phyloP scores from a whole-genome alignment of 2,329 filamentous ascomycete genomes.

The Colletotrichum sublineola region DNA sequence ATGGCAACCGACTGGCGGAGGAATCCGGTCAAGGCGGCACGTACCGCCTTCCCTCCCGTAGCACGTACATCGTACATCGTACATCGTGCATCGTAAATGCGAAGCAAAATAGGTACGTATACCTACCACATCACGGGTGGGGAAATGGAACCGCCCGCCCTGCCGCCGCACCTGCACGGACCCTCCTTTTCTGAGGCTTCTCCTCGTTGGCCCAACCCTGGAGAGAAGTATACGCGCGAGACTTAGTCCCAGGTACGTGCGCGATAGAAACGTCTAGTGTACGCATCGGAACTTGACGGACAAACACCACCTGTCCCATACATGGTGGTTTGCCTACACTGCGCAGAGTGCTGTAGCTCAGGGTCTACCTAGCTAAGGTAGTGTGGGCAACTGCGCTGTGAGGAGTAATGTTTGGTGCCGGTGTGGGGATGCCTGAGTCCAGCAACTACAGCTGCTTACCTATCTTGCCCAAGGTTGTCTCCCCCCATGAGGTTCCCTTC shows the following conservation, averaged over 20 bases:
- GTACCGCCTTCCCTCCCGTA: background rate
- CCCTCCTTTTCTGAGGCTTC: conserved; percentile 18
- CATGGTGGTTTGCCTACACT: too few relatives aligned
- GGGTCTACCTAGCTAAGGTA: background rate
- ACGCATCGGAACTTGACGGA: background rate
- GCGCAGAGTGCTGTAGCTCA: background rate
- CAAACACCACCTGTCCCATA: background rate
- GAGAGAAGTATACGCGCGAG: conserved; percentile 4
- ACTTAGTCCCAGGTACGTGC: background rate
- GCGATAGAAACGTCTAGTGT: too few relatives aligned
- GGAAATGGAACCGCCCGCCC: conserved; percentile 21
- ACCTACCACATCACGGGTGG: background rate
- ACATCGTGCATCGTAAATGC: background rate
- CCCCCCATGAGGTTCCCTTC: background rate
- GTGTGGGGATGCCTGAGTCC: background rate
- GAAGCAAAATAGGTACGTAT: background rate
- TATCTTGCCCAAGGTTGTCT: background rate
- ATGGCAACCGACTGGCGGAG: background rate
- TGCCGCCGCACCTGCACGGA: conserved; percentile 27
- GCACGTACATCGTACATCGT: background rate
- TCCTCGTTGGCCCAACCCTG: conserved; percentile 7
- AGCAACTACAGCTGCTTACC: too few relatives aligned
- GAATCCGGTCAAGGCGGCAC: background rate
- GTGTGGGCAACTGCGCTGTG: background rate
- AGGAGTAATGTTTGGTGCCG: background rate